These are phyloP conservation scores for Penicillium waksmanii DNA, from an alignment of 495 filamentous ascomycete genomes.

Conservation along the genomic window DNA sequence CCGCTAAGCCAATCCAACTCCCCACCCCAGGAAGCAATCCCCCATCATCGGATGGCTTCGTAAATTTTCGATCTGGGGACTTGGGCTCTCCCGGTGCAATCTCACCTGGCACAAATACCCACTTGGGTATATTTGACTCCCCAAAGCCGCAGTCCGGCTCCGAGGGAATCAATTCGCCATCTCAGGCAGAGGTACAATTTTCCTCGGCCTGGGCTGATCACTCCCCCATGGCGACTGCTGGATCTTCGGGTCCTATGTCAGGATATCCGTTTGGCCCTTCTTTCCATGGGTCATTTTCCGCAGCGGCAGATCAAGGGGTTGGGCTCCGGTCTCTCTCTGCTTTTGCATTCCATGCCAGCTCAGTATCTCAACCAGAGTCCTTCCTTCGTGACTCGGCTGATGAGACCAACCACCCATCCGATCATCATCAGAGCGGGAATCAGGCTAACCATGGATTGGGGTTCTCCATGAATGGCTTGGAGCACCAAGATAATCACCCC, in stretches of 20 bases:
- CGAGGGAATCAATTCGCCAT: constrained; percentile 27
- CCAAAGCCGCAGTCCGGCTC: constrained; percentile 29
- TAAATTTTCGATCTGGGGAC: constrained; percentile 16
- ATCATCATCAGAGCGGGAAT: constrained; percentile 12
- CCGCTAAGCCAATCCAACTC: constrained; percentile 12
- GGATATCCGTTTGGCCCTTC: constrained; percentile 27
- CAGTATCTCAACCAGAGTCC: constrained; percentile 41
- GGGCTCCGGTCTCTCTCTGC: constrained; percentile 36
- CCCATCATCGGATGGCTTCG: constrained; percentile 21
- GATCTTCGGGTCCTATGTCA: constrained; percentile 18
- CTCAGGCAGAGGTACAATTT: constrained; percentile 23
- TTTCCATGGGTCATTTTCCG: constrained; percentile 29
- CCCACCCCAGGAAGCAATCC: constrained; percentile 17
- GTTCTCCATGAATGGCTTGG: not conserved
- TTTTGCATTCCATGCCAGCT: constrained; percentile 36
- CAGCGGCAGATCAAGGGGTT: constrained; percentile 33
- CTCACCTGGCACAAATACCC: constrained; percentile 23
- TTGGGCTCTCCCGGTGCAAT: constrained; percentile 20
- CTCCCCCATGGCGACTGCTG: constrained; percentile 22
- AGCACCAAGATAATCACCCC: not conserved
- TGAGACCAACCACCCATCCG: constrained; percentile 13
- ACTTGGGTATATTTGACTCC: constrained; percentile 30
- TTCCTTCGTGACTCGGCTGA: constrained; percentile 40
- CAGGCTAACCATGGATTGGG: constrained; percentile 18
- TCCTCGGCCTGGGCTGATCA: constrained; percentile 32